Evolutionary conservation across 441 rosid species (phyloP).

Genomic region (Sinapis alba): DNA sequence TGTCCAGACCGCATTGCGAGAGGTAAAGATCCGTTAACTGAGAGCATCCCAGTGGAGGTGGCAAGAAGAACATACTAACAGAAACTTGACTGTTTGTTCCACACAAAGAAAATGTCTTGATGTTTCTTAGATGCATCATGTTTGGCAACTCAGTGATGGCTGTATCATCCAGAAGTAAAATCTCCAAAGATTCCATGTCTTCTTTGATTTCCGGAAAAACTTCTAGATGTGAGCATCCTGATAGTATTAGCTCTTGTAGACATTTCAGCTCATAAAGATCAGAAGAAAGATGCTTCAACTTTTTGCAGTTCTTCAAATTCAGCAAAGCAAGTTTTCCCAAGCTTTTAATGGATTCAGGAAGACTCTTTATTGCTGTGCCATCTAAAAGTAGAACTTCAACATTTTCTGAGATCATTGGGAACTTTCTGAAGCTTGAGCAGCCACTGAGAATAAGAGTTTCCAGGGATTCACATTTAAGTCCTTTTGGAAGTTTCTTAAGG

Average conservation of each 20-base stretch:
- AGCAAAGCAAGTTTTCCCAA: conserved; percentile 16
- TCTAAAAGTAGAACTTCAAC: conserved; percentile 28
- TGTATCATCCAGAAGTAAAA: conserved; percentile 34
- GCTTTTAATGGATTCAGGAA: conserved; percentile 35
- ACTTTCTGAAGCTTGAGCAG: conserved; percentile 35
- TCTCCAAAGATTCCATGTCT: conserved; percentile 37
- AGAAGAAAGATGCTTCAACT: conserved; percentile 24
- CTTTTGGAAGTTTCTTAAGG: conserved; percentile 31
- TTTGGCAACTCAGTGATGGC: conserved; percentile 31
- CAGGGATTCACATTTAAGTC: conserved; percentile 24
- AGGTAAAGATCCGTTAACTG: conserved; percentile 26
- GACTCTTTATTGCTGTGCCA: conserved; percentile 35
- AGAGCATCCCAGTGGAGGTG: conserved; percentile 20
- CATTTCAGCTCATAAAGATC: conserved; percentile 31
- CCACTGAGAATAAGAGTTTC: conserved; percentile 40
- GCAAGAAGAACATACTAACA: conserved; percentile 21
- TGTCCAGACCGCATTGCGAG: conserved; percentile 14
- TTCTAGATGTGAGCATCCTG: conserved; percentile 35
- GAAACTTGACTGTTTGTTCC: conserved; percentile 26
- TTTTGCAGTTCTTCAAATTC: conserved; percentile 36
- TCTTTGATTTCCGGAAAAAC: conserved; percentile 37
- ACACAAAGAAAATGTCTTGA: conserved; percentile 32
- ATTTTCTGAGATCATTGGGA: conserved; percentile 34
- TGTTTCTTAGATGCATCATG: conserved; percentile 16
- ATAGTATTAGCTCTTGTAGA: conserved; percentile 37